phyloP scores from a whole-genome alignment of 177 flowering plant species.

The Vitis hybrid region DNA sequence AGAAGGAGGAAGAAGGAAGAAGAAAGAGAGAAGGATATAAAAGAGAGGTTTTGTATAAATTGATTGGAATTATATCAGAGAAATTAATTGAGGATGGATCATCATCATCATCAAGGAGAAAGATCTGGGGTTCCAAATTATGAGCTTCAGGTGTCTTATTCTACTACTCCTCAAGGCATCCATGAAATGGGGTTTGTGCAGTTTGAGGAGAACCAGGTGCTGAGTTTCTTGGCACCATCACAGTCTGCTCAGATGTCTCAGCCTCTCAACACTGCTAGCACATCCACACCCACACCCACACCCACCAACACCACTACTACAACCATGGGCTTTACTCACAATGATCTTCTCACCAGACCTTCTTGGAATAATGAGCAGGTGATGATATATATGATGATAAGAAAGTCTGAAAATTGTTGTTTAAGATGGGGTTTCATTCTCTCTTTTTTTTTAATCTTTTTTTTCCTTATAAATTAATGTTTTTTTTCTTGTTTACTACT shows the following conservation, averaged over 20 bases:
- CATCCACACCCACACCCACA: constrained; percentile 2
- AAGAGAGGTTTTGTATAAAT: no score
- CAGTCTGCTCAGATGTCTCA: constrained; percentile 25
- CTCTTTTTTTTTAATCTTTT: constrained; percentile 4
- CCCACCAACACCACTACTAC: constrained; percentile 10
- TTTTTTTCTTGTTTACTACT: background rate
- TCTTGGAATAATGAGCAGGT: constrained; percentile 48
- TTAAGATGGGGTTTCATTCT: background rate
- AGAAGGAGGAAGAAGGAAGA: constrained; percentile 20
- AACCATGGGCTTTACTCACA: constrained; percentile 27
- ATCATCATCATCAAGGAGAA: no score
- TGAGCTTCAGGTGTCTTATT: constrained; percentile 31
- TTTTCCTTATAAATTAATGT: background rate
- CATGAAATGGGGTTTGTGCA: constrained; percentile 62
- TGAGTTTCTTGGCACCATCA: constrained; percentile 47
- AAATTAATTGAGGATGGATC: no score
- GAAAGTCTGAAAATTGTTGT: no score
- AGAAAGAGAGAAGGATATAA: constrained; percentile 13
- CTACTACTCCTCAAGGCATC: constrained; percentile 27
- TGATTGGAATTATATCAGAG: no score
- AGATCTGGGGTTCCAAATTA: constrained; percentile 16
- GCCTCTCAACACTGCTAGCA: constrained; percentile 13
- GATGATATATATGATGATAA: background rate
- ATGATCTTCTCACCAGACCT: constrained; percentile 24
- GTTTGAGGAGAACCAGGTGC: constrained; percentile 53